Conservation (phyloP, 208 protist genomes). For the Crithidia bombi region DNA sequence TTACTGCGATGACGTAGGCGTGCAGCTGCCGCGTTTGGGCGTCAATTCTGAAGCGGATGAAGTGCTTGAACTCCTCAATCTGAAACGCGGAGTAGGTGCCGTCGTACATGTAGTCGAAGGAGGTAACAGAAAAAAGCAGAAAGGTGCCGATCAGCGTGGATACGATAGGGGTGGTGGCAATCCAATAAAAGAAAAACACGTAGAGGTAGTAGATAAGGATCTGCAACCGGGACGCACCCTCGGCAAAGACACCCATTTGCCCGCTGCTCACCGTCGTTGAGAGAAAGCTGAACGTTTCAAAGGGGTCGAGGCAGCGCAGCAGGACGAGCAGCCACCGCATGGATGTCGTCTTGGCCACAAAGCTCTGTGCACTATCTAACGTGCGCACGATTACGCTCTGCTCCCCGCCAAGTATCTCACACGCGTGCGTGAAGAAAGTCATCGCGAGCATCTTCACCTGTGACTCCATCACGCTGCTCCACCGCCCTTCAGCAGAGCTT, state of each 20-base stretch:
- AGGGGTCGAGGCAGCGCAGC: conserved; percentile 55
- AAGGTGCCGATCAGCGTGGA: conserved; percentile 80
- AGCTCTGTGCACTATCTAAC: conserved; percentile 13
- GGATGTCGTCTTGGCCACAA: conserved; percentile 29
- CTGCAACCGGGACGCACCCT: conserved; percentile 42
- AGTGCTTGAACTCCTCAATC: conserved; percentile 88
- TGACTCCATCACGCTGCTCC: conserved; percentile 67
- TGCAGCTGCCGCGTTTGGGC: conserved; percentile 59
- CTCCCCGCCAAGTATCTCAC: conserved; percentile 35
- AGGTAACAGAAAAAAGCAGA: conserved; percentile 69
- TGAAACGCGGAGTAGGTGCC: conserved; percentile 84
- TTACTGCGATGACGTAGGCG: conserved; percentile 64
- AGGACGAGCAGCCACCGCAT: conserved; percentile 32
- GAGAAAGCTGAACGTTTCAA: conserved; percentile 71
- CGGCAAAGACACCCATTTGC: conserved; percentile 47
- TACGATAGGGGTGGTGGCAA: conserved; percentile 77
- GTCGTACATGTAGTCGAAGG: conserved; percentile 83
- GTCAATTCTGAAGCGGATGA: conserved; percentile 75
- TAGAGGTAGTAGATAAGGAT: conserved; percentile 71
- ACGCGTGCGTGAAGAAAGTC: conserved; percentile 28
- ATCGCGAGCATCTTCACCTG: conserved; percentile 32
- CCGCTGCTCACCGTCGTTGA: conserved; percentile 52
- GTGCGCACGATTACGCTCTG: conserved; percentile 6
- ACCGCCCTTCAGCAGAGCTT: conserved; percentile 42
- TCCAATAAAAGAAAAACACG: conserved; percentile 80